Evolutionary conservation across 2,329 filamentous ascomycete genomes (phyloP), one percentile per base, ranked within the genome.

Genomic region (Coniosporium tulheliwenetii): DNA sequence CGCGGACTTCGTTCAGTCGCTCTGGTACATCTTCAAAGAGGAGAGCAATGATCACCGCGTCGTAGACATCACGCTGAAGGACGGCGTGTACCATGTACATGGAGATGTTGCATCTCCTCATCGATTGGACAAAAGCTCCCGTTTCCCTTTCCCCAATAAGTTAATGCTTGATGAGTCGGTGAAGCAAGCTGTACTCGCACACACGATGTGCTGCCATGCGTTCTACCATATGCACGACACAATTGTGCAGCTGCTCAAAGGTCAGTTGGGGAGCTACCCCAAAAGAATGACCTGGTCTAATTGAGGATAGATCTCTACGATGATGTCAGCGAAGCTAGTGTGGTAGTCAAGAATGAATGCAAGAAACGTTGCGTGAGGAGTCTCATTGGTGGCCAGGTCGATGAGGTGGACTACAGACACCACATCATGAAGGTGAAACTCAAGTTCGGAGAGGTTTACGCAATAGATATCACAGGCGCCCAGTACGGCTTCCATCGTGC

Each of bases 401-500:
- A 43, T 34, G 37, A 32, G 13, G n/a, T 15, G 13, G 10, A 37
- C 30, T 38, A 5, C 4, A 16, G n/a, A 1, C 45, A 50, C 30
- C n/a, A 37, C 4, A 29, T 48, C 15, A 7, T 46, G 5, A 31
- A 37, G 5, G 30, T 47, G 10, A 33, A 13, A 10, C 39, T 45
- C 13, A 36, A 26, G 10, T 41, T 46, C 16, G 37, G 36, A n/a
- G 40, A 44, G 14, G 10, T 2, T 2, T 50, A 44, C 36, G 43
- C 41, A 2, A 8, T 50, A 2, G 47, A 51, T 13, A 10, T 45
- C 5, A 38, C 44, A 14, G 46, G 47, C 2, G 43, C 45, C 1
- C 47, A 51, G 40, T 48, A 43, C 19, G 46, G 46, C n/a, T 42
- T 38, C 26, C 39, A 41, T 31, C 36, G 44, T 5, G 29, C 44